phyloP scores from a whole-genome alignment of 179 eudicot species.

The Gypsophila paniculata region DNA sequence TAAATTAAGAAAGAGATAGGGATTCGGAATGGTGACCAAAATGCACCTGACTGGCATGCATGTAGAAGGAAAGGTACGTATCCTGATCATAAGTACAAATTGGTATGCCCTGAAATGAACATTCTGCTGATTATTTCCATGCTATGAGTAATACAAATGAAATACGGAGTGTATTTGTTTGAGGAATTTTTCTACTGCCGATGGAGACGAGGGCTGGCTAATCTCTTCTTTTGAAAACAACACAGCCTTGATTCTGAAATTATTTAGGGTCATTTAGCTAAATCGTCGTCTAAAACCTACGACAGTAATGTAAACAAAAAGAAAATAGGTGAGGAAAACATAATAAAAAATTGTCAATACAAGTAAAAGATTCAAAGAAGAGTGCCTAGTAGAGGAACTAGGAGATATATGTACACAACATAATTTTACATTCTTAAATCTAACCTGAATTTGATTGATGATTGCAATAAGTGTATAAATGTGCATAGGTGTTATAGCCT shows the following conservation, averaged over 20 bases:
- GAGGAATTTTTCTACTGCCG: not conserved
- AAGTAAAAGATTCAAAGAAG: too few species aligned
- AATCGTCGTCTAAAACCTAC: not conserved
- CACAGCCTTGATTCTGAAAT: too few species aligned
- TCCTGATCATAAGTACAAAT: not conserved
- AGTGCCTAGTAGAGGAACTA: not conserved
- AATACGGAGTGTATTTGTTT: too few species aligned
- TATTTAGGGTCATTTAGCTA: too few species aligned
- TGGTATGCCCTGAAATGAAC: not conserved
- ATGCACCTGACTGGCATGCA: conserved; percentile 86
- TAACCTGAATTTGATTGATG: not conserved
- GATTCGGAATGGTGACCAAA: conserved; percentile 77
- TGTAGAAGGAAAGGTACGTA: conserved; percentile 86
- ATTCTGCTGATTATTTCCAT: conserved; percentile 3
- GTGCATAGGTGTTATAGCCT: not conserved
- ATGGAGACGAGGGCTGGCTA: not conserved
- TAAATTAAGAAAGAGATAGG: conserved; percentile 69
- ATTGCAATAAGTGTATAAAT: not conserved
- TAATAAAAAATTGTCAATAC: too few species aligned
- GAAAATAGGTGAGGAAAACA: too few species aligned
- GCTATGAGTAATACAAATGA: not conserved
- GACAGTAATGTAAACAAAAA: too few species aligned
- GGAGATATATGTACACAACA: not conserved
- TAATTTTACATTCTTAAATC: not conserved
- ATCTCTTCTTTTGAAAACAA: not conserved